A percentile compares a stretch with the other conserved stretches of the same genome.
Evolutionary conservation across 345 rosid species (phyloP).

Genomic region (Raphanus sativus): DNA sequence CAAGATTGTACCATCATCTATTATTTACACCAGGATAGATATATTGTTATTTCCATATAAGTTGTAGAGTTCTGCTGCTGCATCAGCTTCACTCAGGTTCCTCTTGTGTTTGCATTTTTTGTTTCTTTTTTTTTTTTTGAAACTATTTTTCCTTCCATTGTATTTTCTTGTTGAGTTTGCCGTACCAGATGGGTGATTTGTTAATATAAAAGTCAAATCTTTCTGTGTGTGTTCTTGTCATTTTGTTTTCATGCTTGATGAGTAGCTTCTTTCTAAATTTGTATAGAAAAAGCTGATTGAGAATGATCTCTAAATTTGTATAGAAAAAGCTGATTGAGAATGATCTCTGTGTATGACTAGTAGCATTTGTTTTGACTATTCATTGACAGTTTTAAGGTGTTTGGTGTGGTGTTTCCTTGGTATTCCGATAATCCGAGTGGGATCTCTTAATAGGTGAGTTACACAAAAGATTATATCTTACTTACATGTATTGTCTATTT

Average conservation of each 20-base stretch:
- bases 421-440: constrained; percentile 35
- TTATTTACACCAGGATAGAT: constrained; percentile 24
- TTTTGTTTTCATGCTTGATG: constrained; percentile 19
- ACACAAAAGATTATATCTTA: constrained; percentile 2
- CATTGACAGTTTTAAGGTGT: constrained; percentile 46
- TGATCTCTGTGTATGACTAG: neutral
- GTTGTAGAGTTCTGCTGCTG: constrained; percentile 43
- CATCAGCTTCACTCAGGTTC: constrained; percentile 46
- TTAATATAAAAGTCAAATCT: constrained; percentile 29
- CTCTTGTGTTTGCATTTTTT: constrained; percentile 26
- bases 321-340: constrained; percentile 13
- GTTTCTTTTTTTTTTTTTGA: neutral
- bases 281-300: constrained; percentile 14
- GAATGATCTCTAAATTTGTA: neutral
- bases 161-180: constrained; percentile 31
- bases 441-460: constrained; percentile 41
- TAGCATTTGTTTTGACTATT: constrained; percentile 35
- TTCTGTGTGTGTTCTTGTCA: constrained; percentile 16
- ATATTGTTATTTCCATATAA: constrained; percentile 36
- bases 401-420: constrained; percentile 39
- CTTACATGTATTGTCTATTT: neutral
- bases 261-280: constrained; percentile 2
- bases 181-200: constrained; percentile 22
- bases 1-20: constrained; percentile 25
- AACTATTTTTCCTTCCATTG: constrained; percentile 12